Conservation (phyloP, 2,329 filamentous ascomycete genomes). For the Fusarium pseudograminearum region DNA sequence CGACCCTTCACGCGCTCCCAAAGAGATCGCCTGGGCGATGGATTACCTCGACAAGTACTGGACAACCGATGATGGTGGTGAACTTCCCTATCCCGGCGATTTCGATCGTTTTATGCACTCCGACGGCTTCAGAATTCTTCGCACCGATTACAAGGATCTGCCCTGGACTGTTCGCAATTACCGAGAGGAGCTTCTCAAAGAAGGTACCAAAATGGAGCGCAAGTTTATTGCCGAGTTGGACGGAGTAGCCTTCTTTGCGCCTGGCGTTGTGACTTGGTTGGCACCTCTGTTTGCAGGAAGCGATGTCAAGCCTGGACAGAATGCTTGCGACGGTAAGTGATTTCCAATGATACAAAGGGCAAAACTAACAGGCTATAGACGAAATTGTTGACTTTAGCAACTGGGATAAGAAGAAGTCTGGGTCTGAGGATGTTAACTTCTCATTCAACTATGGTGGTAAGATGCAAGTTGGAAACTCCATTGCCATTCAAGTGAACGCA, state of each 20-base stretch:
- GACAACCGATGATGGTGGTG: constrained; percentile 23
- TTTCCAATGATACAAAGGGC: rapidly evolving
- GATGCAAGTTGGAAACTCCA: constrained; percentile 5
- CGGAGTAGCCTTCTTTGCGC: constrained; percentile 30
- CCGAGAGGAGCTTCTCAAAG: constrained; percentile 17
- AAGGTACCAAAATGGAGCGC: constrained; percentile 22
- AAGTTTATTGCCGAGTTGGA: constrained; percentile 34
- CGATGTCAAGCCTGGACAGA: constrained; percentile 13
- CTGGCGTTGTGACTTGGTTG: constrained; percentile 32
- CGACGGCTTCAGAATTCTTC: constrained; percentile 27
- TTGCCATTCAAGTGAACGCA: constrained; percentile 13
- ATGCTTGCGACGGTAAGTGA: constrained; percentile 25
- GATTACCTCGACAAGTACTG: constrained; percentile 30
- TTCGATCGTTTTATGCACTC: constrained; percentile 32
- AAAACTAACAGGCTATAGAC: background rate
- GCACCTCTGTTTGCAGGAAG: constrained; percentile 29
- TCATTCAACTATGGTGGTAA: background rate
- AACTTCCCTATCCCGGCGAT: constrained; percentile 33
- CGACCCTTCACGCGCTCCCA: constrained; percentile 10
- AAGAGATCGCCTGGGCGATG: constrained; percentile 29
- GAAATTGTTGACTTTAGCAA: constrained; percentile 20
- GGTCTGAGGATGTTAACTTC: background rate
- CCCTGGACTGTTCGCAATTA: constrained; percentile 35
- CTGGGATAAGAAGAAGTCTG: background rate
- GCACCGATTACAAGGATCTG: constrained; percentile 19